Percentiles rank a stretch among this genome's conserved stretches.
These are phyloP conservation scores for Termitomyces sp. DNA, from an alignment of 768 basidiomycete genomes.

Conservation along the genomic window DNA sequence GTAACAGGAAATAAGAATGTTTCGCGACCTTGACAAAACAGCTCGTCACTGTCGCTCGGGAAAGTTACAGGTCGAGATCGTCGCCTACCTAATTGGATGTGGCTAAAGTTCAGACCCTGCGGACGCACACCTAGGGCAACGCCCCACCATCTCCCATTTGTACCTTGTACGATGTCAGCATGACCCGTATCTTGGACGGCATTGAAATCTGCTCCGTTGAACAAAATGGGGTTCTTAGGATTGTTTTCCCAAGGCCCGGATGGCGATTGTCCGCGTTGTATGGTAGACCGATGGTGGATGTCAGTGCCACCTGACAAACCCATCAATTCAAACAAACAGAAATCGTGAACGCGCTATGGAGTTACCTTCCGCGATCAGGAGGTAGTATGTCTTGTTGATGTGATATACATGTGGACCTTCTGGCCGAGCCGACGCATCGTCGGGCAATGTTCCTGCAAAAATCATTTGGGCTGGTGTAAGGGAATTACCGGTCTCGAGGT, in stretches of 20 bases:
- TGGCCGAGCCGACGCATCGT: conserved; percentile 30
- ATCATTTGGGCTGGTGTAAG: conserved; percentile 30
- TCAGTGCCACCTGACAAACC: conserved; percentile 27
- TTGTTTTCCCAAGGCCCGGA: conserved; percentile 38
- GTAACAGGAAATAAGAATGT: conserved; percentile 36
- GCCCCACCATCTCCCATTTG: conserved; percentile 35
- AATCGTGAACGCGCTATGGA: background rate
- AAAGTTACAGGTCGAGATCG: background rate
- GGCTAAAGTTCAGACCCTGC: conserved; percentile 26
- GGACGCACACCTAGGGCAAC: conserved; percentile 35
- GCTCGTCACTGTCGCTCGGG: background rate
- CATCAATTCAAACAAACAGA: background rate
- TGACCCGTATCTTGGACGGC: conserved; percentile 36
- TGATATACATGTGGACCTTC: conserved; percentile 37
- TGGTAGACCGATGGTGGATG: conserved; percentile 28
- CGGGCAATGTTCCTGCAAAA: conserved; percentile 31
- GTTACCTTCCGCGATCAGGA: conserved; percentile 35
- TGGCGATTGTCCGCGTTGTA: conserved; percentile 32
- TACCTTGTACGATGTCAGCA: conserved; percentile 29
- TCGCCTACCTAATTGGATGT: conserved; percentile 27
- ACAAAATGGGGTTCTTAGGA: conserved; percentile 33
- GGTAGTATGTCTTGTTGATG: conserved; percentile 33
- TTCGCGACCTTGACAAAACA: conserved; percentile 24
- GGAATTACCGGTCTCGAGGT: conserved; percentile 30
- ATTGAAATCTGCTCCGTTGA: conserved; percentile 30